Evolutionary conservation across 2,329 filamentous ascomycete species (phyloP).

Genomic region (Penicillium glabrum): DNA sequence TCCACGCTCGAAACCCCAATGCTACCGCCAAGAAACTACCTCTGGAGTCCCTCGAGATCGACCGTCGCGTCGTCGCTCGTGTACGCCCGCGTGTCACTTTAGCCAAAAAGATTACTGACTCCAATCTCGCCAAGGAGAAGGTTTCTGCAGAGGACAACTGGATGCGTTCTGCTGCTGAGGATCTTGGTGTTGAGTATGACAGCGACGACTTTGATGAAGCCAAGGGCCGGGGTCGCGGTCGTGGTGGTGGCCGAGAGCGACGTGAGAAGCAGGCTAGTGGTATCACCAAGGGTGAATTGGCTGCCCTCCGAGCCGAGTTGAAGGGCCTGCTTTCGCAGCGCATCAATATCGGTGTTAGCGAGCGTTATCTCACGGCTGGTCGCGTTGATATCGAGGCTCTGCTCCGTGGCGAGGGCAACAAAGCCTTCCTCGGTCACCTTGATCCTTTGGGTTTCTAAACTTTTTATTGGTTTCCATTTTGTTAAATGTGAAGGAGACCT

Average conservation of each 20-base stretch:
- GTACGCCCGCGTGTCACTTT: constrained; percentile 76
- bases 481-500: not conserved
- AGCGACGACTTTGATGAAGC: constrained; percentile 77
- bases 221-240: constrained; percentile 65
- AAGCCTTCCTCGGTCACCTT: constrained; percentile 64
- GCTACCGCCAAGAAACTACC: constrained; percentile 64
- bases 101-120: constrained; percentile 85
- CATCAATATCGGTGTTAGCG: constrained; percentile 85
- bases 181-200: constrained; percentile 92
- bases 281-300: constrained; percentile 73
- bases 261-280: constrained; percentile 70
- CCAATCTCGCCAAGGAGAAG: constrained; percentile 82
- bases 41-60: constrained; percentile 69
- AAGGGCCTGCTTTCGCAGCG: constrained; percentile 68
- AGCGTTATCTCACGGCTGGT: constrained; percentile 79
- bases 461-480: not conserved
- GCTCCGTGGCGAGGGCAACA: constrained; percentile 63
- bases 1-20: constrained; percentile 66
- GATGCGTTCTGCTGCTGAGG: constrained; percentile 80
- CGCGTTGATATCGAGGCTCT: constrained; percentile 77
- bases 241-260: constrained; percentile 71
- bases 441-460: constrained; percentile 44
- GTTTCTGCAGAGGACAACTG: constrained; percentile 79
- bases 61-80: constrained; percentile 73
- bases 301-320: constrained; percentile 68